Evolutionary conservation across 495 filamentous ascomycete species (phyloP).

Genomic region (Penicillium arizonense): DNA sequence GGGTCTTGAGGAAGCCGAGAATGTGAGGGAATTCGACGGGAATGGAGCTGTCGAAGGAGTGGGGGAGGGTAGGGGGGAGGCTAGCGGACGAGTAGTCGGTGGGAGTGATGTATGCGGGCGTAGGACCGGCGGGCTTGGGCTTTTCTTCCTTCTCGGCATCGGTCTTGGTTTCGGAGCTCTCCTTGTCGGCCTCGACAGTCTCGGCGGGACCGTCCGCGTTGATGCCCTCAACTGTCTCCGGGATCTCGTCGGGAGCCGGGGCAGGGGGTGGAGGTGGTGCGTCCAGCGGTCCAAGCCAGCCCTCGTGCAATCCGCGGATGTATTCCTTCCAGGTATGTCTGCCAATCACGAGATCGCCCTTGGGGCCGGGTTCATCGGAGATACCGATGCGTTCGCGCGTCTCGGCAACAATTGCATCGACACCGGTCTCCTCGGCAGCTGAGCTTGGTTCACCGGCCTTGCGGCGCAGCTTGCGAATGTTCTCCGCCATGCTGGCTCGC

Average conservation of each 20-base stretch:
- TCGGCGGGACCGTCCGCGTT: constrained; percentile 19
- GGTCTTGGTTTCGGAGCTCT: constrained; percentile 25
- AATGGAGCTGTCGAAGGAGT: constrained; percentile 60
- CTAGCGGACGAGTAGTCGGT: constrained; percentile 62
- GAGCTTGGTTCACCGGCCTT: constrained; percentile 50
- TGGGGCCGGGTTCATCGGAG: constrained; percentile 65
- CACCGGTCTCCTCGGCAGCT: constrained; percentile 31
- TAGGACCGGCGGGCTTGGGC: constrained; percentile 43
- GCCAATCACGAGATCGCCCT: constrained; percentile 85
- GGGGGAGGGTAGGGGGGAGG: constrained; percentile 60
- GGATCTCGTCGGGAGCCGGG: constrained; percentile 21
- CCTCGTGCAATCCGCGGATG: constrained; percentile 87
- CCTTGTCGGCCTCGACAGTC: neutral
- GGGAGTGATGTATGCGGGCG: constrained; percentile 64
- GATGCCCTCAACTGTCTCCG: constrained; percentile 30
- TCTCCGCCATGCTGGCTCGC: constrained; percentile 76
- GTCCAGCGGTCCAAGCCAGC: constrained; percentile 87
- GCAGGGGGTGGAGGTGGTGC: constrained; percentile 32
- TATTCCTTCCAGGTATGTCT: constrained; percentile 98
- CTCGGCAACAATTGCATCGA: constrained; percentile 55
- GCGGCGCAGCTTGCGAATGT: constrained; percentile 66
- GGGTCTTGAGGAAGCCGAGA: constrained; percentile 90
- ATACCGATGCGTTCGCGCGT: constrained; percentile 61
- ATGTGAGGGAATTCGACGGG: constrained; percentile 82
- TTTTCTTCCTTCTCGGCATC: constrained; percentile 41